Conservation (phyloP, 2,329 filamentous ascomycete genomes). For the Diaporthe sp. region DNA sequence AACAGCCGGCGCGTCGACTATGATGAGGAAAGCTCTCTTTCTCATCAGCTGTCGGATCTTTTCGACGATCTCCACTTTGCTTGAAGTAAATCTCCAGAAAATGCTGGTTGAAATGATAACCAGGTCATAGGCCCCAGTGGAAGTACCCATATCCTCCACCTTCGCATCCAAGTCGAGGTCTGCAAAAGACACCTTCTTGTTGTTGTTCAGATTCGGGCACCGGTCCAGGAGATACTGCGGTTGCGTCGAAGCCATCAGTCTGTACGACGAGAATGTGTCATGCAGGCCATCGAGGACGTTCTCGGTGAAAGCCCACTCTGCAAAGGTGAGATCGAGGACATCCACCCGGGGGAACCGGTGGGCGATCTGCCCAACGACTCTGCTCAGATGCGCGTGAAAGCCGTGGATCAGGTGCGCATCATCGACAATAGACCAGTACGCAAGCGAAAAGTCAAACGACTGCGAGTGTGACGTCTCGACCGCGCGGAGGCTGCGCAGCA, state of each 20-base stretch:
- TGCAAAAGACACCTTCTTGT: slow-evolving; percentile 42
- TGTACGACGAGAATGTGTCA: slow-evolving; percentile 51
- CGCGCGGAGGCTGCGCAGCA: slow-evolving; percentile 48
- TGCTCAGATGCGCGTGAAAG: slow-evolving; percentile 53
- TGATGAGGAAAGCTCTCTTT: slow-evolving; percentile 50
- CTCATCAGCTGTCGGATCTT: slow-evolving; percentile 45
- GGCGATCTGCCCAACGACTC: slow-evolving; percentile 54
- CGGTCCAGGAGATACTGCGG: slow-evolving; percentile 44
- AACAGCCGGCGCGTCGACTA: slow-evolving; percentile 46
- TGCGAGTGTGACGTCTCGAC: slow-evolving; percentile 38
- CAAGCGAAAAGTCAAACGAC: slow-evolving; percentile 45
- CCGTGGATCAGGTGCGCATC: slow-evolving; percentile 50
- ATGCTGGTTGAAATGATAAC: slow-evolving; percentile 46
- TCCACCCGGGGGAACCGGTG: slow-evolving; percentile 58
- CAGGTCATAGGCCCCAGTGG: slow-evolving; percentile 46
- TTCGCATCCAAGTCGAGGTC: slow-evolving; percentile 45
- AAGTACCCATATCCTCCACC: slow-evolving; percentile 38
- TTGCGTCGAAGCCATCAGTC: slow-evolving; percentile 43
- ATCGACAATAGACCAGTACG: slow-evolving; percentile 47
- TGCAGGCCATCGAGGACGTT: slow-evolving; percentile 51
- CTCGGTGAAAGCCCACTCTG: slow-evolving; percentile 49
- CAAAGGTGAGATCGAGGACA: slow-evolving; percentile 54
- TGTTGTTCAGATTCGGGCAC: slow-evolving; percentile 25
- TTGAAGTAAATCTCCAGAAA: slow-evolving; percentile 39
- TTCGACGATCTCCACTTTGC: slow-evolving; percentile 37